These are phyloP conservation scores for Neurospora tetraspora DNA, from an alignment of 495 filamentous ascomycete species.

Conservation along the genomic window DNA sequence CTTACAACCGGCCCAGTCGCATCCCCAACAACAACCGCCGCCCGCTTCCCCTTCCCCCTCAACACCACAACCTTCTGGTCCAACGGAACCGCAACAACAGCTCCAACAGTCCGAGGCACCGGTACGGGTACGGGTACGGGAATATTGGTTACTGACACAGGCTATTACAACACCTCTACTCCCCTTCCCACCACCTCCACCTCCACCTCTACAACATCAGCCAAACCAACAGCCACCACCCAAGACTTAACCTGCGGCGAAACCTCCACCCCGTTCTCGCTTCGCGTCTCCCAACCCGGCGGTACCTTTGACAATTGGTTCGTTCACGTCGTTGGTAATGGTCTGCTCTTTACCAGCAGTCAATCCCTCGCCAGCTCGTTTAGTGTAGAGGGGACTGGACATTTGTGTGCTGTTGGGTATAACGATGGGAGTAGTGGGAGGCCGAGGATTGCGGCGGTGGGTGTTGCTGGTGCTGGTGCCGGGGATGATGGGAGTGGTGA, in stretches of 20 bases:
- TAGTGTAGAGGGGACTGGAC: constrained; percentile 14
- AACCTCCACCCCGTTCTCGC: constrained; percentile 15
- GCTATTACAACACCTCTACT: constrained; percentile 11
- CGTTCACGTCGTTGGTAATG: constrained; percentile 14
- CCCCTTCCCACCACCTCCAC: no score
- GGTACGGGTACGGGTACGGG: neutral
- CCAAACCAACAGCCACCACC: constrained; percentile 12
- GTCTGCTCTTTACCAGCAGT: constrained; percentile 13
- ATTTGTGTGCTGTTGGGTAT: constrained; percentile 15
- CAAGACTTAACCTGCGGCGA: constrained; percentile 17
- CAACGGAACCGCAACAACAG: neutral
- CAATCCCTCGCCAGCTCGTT: constrained; percentile 9
- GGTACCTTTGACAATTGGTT: constrained; percentile 22
- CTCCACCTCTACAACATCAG: constrained; percentile 16
- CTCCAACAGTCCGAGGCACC: neutral
- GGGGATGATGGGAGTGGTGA: neutral
- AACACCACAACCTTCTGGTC: constrained; percentile 3
- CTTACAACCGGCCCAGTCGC: neutral
- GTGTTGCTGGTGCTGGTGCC: constrained; percentile 6
- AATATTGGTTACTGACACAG: neutral
- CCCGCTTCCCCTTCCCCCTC: neutral
- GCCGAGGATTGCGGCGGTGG: constrained; percentile 7
- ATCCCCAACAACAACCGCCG: neutral
- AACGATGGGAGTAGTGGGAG: neutral
- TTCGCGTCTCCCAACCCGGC: constrained; percentile 16